Evolutionary conservation across 176 grass and related monocot species (phyloP).

Genomic region (Bonia amplexicaulis): DNA sequence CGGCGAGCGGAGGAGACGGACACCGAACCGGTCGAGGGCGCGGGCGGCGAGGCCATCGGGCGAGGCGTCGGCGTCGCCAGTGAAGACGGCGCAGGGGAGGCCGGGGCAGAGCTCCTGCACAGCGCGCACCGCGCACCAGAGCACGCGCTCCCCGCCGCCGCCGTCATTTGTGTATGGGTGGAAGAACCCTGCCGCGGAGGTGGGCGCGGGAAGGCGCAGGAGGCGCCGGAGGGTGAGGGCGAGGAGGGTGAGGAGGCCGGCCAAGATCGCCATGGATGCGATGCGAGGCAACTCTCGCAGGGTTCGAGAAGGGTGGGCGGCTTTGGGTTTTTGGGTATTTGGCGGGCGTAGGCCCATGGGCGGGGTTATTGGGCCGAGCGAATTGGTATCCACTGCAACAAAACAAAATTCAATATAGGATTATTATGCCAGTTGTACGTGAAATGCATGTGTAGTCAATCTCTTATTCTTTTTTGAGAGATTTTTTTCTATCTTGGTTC

Average conservation of each 20-base stretch:
- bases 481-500: no score
- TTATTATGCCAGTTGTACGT: no score
- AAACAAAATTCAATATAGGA: no score
- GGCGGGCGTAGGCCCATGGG: not conserved
- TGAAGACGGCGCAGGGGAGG: conserved; percentile 68
- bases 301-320: not conserved
- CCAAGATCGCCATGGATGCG: conserved; percentile 49
- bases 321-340: not conserved
- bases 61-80: conserved; percentile 70
- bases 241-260: conserved; percentile 20
- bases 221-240: conserved; percentile 15
- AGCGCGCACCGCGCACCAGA: conserved; percentile 88
- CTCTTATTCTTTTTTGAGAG: no score
- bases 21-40: conserved; percentile 69
- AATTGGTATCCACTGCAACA: not conserved
- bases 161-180: conserved; percentile 96
- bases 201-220: not conserved
- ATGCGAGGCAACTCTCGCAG: not conserved
- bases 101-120: conserved; percentile 66
- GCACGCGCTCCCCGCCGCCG: conserved; percentile 81
- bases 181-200: conserved; percentile 54
- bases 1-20: conserved; percentile 56
- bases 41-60: conserved; percentile 47
- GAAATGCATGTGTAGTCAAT: no score
- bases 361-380: not conserved